Evolutionary conservation across 2,329 filamentous ascomycete species (phyloP).

Genomic region (Chalaropsis thielavioides): DNA sequence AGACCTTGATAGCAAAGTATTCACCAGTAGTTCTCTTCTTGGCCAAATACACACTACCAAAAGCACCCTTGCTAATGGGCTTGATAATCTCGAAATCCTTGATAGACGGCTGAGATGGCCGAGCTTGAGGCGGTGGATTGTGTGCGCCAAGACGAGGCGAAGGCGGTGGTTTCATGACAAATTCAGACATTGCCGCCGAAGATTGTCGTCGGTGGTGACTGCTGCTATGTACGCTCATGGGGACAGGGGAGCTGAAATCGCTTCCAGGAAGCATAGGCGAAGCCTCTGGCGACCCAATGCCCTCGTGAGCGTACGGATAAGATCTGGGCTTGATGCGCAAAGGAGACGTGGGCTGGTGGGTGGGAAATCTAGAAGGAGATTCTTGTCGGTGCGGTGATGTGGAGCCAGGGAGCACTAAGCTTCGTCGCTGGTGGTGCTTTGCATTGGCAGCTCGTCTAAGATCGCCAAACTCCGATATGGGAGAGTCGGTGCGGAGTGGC

Average conservation of each 20-base stretch:
- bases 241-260: slow-evolving; percentile 64
- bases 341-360: slow-evolving; percentile 61
- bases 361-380: slow-evolving; percentile 57
- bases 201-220: slow-evolving; percentile 75
- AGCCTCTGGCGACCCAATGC: slow-evolving; percentile 67
- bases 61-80: slow-evolving; percentile 95
- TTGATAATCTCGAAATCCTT: slow-evolving; percentile 99
- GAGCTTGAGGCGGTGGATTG: slow-evolving; percentile 66
- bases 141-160: slow-evolving; percentile 70
- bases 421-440: slow-evolving; percentile 71
- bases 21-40: slow-evolving; percentile 98
- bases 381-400: slow-evolving; percentile 73
- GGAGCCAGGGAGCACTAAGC: slow-evolving; percentile 65
- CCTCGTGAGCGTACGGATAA: slow-evolving; percentile 44
- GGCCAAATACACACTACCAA: slow-evolving; percentile 91
- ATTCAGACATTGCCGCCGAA: slow-evolving; percentile 67
- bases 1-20: slow-evolving; percentile 95
- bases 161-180: slow-evolving; percentile 51
- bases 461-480: slow-evolving; percentile 69
- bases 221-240: slow-evolving; percentile 33
- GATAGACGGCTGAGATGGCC: slow-evolving; percentile 85
- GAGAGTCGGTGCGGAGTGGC: slow-evolving; percentile 68
- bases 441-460: slow-evolving; percentile 64
- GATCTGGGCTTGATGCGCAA: slow-evolving; percentile 73
- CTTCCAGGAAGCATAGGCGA: slow-evolving; percentile 75